These are phyloP conservation scores for Endotrypanum monterogeii DNA, from an alignment of 208 protist species.

Conservation along the genomic window DNA sequence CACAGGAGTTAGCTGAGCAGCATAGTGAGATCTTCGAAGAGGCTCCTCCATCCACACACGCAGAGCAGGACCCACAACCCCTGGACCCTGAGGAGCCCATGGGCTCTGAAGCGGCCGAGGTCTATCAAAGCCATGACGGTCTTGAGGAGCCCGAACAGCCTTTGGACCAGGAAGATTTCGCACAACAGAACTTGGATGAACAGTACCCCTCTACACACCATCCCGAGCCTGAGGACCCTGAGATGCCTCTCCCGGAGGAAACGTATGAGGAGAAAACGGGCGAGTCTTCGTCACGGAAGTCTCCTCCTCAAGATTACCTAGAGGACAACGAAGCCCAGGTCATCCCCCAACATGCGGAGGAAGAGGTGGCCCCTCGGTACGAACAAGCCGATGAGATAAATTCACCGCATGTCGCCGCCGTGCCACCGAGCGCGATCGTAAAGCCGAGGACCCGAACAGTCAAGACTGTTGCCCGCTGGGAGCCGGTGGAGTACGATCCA, in stretches of 20 bases:
- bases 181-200: too few species aligned
- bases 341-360: background rate
- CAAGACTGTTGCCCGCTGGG: constrained; percentile 52
- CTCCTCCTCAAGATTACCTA: background rate
- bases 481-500: constrained; percentile 51
- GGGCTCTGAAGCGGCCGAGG: too few species aligned
- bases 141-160: too few species aligned
- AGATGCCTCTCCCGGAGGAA: background rate
- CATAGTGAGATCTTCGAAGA: background rate
- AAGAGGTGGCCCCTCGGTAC: background rate
- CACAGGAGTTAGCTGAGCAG: background rate
- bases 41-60: background rate
- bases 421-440: constrained; percentile 20
- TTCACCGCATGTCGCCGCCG: background rate
- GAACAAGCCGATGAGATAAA: background rate
- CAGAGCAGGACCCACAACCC: background rate
- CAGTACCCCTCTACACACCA: background rate
- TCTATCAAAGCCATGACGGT: too few species aligned
- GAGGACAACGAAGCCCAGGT: background rate
- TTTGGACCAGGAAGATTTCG: too few species aligned
- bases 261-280: background rate
- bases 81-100: background rate
- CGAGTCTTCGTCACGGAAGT: background rate
- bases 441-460: constrained; percentile 45
- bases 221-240: background rate